Conservation (phyloP, 345 rosid species). For the Linum usitatissimum region DNA sequence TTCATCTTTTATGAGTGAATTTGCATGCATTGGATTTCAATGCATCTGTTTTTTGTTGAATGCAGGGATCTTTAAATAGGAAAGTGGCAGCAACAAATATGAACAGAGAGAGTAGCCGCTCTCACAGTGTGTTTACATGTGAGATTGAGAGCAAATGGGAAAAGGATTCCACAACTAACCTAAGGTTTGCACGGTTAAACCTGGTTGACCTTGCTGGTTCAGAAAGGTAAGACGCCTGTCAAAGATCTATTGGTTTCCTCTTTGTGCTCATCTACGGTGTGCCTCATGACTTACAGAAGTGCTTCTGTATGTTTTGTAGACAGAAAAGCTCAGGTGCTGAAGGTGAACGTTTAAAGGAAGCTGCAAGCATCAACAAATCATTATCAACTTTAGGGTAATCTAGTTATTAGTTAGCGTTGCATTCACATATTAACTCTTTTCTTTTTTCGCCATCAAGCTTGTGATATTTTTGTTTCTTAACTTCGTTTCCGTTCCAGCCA, state of each 20-base stretch:
- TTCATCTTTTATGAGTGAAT: constrained; percentile 4
- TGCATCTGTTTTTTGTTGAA: neutral
- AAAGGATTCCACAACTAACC: constrained; percentile 71
- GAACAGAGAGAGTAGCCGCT: constrained; percentile 96
- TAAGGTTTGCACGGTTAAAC: constrained; percentile 86
- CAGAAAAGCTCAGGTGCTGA: constrained; percentile 98
- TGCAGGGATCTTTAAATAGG: constrained; percentile 75
- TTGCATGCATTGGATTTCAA: neutral
- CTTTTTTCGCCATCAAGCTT: neutral
- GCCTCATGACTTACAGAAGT: neutral
- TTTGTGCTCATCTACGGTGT: constrained; percentile 9
- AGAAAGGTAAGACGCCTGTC: constrained; percentile 52
- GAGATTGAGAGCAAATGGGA: constrained; percentile 94
- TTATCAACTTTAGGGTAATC: constrained; percentile 86
- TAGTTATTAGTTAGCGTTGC: constrained; percentile 7
- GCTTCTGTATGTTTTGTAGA: constrained; percentile 26
- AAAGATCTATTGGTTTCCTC: constrained; percentile 3
- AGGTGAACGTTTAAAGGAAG: constrained; percentile 96
- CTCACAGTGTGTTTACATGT: constrained; percentile 89
- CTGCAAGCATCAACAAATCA: constrained; percentile 92
- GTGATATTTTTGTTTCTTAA: constrained; percentile 4
- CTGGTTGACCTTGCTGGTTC: constrained; percentile 95
- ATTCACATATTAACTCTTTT: neutral
- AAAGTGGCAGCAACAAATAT: constrained; percentile 91
- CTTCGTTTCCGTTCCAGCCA: constrained; percentile 41